Evolutionary conservation across 306 rosid species (phyloP).

Genomic region (Prunus dulcis): DNA sequence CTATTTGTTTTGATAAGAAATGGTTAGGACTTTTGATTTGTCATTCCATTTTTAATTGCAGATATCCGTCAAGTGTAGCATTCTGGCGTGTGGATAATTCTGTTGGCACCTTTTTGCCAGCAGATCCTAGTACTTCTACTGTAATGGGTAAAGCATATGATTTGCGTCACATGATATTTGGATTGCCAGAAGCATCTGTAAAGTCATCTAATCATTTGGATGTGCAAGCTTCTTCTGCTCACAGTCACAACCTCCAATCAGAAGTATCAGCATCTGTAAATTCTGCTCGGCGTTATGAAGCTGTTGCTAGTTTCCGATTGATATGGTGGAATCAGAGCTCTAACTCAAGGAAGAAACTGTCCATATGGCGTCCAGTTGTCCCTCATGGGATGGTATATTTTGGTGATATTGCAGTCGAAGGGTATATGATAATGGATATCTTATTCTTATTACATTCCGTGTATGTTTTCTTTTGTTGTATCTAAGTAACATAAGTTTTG

Average conservation of each 20-base stretch:
- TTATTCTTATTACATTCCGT: background rate
- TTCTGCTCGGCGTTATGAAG: conserved; percentile 61
- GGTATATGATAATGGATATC: conserved; percentile 47
- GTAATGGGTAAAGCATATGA: conserved; percentile 68
- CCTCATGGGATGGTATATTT: conserved; percentile 79
- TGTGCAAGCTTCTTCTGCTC: conserved; percentile 38
- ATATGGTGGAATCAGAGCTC: conserved; percentile 92
- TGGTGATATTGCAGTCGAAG: conserved; percentile 82
- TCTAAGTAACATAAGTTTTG: background rate
- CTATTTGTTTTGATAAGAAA: background rate
- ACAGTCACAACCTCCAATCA: conserved; percentile 32
- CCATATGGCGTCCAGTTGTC: conserved; percentile 93
- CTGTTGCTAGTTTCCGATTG: conserved; percentile 78
- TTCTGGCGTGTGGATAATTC: conserved; percentile 94
- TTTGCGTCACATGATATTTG: conserved; percentile 67
- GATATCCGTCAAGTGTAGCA: conserved; percentile 49
- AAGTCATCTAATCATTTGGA: conserved; percentile 33
- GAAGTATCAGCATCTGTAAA: conserved; percentile 43
- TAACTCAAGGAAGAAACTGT: conserved; percentile 64
- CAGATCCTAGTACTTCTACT: conserved; percentile 46
- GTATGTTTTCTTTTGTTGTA: background rate
- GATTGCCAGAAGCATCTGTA: conserved; percentile 48
- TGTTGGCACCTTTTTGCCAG: conserved; percentile 90
- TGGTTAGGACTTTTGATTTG: background rate
- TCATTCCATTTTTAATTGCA: conserved; percentile 34